These are phyloP conservation scores for Nitzschia palea DNA, from an alignment of 108 stramenopile genomes.

Conservation along the genomic window DNA sequence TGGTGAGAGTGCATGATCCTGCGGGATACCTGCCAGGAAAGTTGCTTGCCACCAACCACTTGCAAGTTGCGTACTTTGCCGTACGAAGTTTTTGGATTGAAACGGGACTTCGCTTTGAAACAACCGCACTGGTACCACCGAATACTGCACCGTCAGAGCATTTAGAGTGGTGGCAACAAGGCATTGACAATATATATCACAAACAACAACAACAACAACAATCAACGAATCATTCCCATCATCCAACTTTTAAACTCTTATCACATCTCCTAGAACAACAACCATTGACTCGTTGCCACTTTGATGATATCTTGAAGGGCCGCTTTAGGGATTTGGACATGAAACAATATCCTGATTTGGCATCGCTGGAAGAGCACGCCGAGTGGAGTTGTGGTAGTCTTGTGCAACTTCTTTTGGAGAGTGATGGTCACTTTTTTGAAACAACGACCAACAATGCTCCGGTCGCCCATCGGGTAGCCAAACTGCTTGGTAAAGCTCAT, in stretches of 20 bases:
- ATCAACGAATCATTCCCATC: neutral
- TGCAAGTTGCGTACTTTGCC: slow-evolving; percentile 23
- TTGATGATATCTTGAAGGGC: slow-evolving; percentile 26
- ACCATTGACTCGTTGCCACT: slow-evolving; percentile 4
- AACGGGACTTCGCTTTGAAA: slow-evolving; percentile 30
- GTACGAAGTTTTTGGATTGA: slow-evolving; percentile 42
- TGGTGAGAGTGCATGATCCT: slow-evolving; percentile 30
- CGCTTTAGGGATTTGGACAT: slow-evolving; percentile 22
- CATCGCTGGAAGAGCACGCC: slow-evolving; percentile 23
- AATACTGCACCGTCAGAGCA: slow-evolving; percentile 15
- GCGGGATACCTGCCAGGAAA: slow-evolving; percentile 27
- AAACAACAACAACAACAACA: neutral
- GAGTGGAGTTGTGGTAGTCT: slow-evolving; percentile 21
- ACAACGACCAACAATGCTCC: neutral
- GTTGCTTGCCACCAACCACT: slow-evolving; percentile 14
- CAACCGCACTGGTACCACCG: slow-evolving; percentile 1
- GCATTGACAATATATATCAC: neutral
- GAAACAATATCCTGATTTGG: slow-evolving; percentile 24
- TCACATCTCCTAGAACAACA: neutral
- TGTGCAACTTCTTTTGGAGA: slow-evolving; percentile 24
- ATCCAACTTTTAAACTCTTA: slow-evolving; percentile 32
- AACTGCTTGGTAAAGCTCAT: slow-evolving; percentile 24
- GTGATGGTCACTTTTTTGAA: slow-evolving; percentile 9
- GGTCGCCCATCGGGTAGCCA: slow-evolving; percentile 17
- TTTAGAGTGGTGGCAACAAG: slow-evolving; percentile 30